Conservation (phyloP, 2,329 filamentous ascomycete species). For the Colletotrichum coccodes region DNA sequence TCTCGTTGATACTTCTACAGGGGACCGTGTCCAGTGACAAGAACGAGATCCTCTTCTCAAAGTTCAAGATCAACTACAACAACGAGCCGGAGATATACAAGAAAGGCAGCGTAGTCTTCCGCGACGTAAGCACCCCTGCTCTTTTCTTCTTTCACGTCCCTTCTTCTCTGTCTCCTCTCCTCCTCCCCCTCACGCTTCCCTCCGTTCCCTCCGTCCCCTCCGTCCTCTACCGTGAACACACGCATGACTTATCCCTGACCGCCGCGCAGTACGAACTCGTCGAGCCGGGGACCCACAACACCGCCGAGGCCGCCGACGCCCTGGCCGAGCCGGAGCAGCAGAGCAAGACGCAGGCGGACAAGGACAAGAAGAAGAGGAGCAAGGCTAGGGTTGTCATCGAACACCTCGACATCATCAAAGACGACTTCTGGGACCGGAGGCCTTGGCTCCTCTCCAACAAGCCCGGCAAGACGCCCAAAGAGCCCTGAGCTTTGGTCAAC, state of each 20-base stretch:
- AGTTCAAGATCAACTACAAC: conserved; percentile 96
- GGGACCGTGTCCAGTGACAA: conserved; percentile 89
- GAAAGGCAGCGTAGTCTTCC: conserved; percentile 91
- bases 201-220: too few species aligned
- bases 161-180: not conserved
- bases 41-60: conserved; percentile 92
- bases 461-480: conserved; percentile 76
- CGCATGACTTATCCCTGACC: conserved; percentile 37
- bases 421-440: conserved; percentile 90
- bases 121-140: conserved; percentile 68
- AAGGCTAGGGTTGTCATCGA: conserved; percentile 86
- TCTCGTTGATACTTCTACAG: conserved; percentile 51
- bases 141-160: not conserved
- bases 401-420: conserved; percentile 93
- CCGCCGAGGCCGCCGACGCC: conserved; percentile 56
- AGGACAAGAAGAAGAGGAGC: conserved; percentile 80
- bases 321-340: conserved; percentile 64
- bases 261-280: conserved; percentile 73
- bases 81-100: conserved; percentile 92
- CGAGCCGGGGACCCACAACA: conserved; percentile 62
- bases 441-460: conserved; percentile 86
- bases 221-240: not conserved
- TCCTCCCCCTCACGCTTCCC: not conserved
- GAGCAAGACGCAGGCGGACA: conserved; percentile 85
- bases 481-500: conserved; percentile 57